Base-by-base conservation (phyloP, 805 yeast genomes). In the Wickerhamiella siamensis region DNA sequence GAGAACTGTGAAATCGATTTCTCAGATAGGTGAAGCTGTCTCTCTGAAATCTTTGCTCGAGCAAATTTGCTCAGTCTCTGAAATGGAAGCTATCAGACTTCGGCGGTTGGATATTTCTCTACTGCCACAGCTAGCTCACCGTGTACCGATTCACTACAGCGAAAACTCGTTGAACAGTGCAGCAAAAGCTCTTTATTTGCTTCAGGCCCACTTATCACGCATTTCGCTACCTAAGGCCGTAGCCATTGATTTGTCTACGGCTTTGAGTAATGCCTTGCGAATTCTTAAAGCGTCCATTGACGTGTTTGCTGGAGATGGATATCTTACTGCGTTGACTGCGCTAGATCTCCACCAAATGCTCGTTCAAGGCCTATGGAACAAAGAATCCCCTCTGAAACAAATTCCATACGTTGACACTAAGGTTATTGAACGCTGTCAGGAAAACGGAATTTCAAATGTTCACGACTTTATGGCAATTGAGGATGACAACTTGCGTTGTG, bases 311-410 rank as follows among this genome's bases (percentile, higher is more conserved):
- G 73, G 83, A 49, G 84, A 84, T 45, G 95, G 96, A 0, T 66
- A 71, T 49, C 61, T 87, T 52, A 80, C 76, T 56, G 86, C 94
- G 0, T 67, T 83, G 49, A 69, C 71, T 36, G 88, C 83, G 0
- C 82, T 91, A 82, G 96, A 91, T 55, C 56, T 86, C 40, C 71
- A 81, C 1, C 98, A 91, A 56, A 82, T 84, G 93, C 61, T 83
- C 5, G 74, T 79, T 1, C 97, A 88, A 57, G 93, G 81, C 1
- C 64, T 82, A 20, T 84, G 95, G 94, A 82, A 75, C 49, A 66
- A 75, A 5, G 94, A 82, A 43, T 72, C 73, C 38, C 79, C 91
- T 2, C 67, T 88, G 53, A 74, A 72, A 51, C 98, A 88, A 59
- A 66, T 88, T 29, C 98, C 98, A 2, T 70, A 64, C 51, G 73